A percentile compares a stretch with the other conserved stretches of the same genome.
phyloP scores from a whole-genome alignment of 768 basidiomycete genomes.

The Clitopilus passeckerianus region DNA sequence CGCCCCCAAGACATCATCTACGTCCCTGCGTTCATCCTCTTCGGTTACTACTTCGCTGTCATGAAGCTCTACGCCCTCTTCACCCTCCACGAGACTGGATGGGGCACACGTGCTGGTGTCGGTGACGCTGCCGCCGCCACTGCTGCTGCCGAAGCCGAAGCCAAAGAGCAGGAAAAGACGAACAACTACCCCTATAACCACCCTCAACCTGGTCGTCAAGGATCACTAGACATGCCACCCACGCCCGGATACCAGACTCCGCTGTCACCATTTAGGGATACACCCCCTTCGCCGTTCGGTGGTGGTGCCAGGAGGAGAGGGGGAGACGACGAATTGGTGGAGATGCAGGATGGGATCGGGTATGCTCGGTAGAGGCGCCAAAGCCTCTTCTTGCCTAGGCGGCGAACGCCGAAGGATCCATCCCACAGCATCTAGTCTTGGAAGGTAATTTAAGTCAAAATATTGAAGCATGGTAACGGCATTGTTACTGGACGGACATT shows the following conservation, averaged over 20 bases:
- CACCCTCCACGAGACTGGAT: conserved; percentile 91
- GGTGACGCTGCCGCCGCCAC: conserved; percentile 79
- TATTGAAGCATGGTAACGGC: background rate
- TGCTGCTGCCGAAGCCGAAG: conserved; percentile 48
- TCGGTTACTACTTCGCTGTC: conserved; percentile 91
- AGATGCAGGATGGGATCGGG: conserved; percentile 27
- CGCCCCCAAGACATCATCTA: conserved; percentile 73
- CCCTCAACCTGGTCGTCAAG: conserved; percentile 1
- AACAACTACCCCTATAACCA: conserved; percentile 12
- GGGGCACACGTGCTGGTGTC: conserved; percentile 95
- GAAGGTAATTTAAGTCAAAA: conserved; percentile 1
- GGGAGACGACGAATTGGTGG: conserved; percentile 24
- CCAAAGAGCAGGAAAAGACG: conserved; percentile 23
- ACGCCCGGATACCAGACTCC: conserved; percentile 8
- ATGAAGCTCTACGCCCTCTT: conserved; percentile 93
- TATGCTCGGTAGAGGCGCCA: background rate
- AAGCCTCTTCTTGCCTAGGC: background rate
- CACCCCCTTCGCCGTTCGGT: conserved; percentile 19
- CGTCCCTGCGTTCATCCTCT: conserved; percentile 81
- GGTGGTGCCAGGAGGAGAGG: conserved; percentile 15
- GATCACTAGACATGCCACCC: background rate
- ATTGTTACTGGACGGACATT: background rate
- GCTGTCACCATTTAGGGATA: conserved; percentile 23
- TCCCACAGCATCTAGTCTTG: background rate
- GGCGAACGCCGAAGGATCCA: background rate